phyloP scores from a whole-genome alignment of 352 stramenopile genomes.

The Plasmopara halstedii region DNA sequence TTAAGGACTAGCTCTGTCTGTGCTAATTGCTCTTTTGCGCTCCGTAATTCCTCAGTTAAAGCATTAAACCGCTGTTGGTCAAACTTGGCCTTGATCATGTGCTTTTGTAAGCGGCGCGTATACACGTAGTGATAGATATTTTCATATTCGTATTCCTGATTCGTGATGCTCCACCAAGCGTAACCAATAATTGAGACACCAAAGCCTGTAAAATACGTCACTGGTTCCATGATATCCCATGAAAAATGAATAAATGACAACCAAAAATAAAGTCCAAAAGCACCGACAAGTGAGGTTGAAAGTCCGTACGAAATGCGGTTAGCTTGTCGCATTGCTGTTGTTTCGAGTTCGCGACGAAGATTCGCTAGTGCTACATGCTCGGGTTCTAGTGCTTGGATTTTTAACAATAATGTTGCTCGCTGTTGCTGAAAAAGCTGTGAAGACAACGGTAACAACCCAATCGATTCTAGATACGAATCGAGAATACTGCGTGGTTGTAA shows the following conservation, averaged over 20 bases:
- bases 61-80: conserved; percentile 38
- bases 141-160: conserved; percentile 84
- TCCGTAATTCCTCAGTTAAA: conserved; percentile 30
- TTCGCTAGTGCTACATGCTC: conserved; percentile 62
- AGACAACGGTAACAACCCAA: conserved; percentile 61
- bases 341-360: conserved; percentile 52
- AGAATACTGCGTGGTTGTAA: conserved; percentile 72
- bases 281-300: conserved; percentile 56
- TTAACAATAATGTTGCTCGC: conserved; percentile 47
- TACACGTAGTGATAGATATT: conserved; percentile 86
- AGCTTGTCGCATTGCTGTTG: conserved; percentile 48
- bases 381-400: conserved; percentile 62
- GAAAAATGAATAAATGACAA: conserved; percentile 85
- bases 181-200: conserved; percentile 71
- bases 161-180: conserved; percentile 79
- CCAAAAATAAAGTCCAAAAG: conserved; percentile 83
- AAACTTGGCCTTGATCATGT: conserved; percentile 52
- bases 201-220: conserved; percentile 86
- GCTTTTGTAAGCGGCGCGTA: conserved; percentile 46
- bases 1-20: conserved; percentile 51
- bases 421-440: conserved; percentile 62
- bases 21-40: conserved; percentile 32
- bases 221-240: conserved; percentile 87
- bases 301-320: conserved; percentile 47
- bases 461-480: conserved; percentile 69